These are phyloP conservation scores for Apiotrichum brassicae DNA, from an alignment of 1,284 basidiomycete species.

Conservation along the genomic window DNA sequence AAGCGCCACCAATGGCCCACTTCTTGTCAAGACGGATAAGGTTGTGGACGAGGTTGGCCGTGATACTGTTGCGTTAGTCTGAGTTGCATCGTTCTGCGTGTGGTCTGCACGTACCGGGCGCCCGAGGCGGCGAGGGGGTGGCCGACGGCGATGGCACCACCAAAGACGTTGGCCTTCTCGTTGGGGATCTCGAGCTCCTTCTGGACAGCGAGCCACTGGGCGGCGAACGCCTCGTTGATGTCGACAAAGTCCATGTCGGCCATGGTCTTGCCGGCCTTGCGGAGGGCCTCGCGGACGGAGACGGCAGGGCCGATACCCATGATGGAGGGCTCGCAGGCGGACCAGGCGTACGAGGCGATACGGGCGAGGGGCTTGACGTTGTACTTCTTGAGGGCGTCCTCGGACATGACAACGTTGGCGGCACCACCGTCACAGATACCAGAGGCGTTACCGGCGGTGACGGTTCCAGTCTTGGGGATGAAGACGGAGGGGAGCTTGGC, in stretches of 20 bases:
- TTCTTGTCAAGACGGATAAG: constrained; percentile 51
- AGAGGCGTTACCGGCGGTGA: constrained; percentile 53
- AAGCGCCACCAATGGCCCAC: constrained; percentile 54
- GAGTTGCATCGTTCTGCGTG: too few species aligned
- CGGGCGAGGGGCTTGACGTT: constrained; percentile 51
- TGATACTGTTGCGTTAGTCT: too few species aligned
- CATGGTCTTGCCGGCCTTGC: constrained; percentile 38
- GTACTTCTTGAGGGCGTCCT: constrained; percentile 48
- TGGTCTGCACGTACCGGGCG: constrained; percentile 41
- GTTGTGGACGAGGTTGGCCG: constrained; percentile 53
- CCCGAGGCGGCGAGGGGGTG: constrained; percentile 54
- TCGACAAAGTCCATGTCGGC: constrained; percentile 54
- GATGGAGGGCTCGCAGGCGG: constrained; percentile 53
- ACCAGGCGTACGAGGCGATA: constrained; percentile 51
- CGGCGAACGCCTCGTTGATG: constrained; percentile 56
- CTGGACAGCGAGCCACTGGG: constrained; percentile 54
- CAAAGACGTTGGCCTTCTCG: constrained; percentile 54
- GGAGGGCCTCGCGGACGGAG: constrained; percentile 30
- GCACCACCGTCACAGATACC: constrained; percentile 55
- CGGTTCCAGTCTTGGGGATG: constrained; percentile 50
- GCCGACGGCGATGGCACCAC: constrained; percentile 50
- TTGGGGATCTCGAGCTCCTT: constrained; percentile 52
- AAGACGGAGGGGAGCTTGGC: constrained; percentile 51
- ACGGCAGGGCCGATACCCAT: constrained; percentile 56
- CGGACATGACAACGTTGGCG: constrained; percentile 53